Percentiles rank a stretch among this genome's conserved stretches.
Evolutionary conservation across 441 rosid species (phyloP).

Genomic region (Hypseocharis bilobata): DNA sequence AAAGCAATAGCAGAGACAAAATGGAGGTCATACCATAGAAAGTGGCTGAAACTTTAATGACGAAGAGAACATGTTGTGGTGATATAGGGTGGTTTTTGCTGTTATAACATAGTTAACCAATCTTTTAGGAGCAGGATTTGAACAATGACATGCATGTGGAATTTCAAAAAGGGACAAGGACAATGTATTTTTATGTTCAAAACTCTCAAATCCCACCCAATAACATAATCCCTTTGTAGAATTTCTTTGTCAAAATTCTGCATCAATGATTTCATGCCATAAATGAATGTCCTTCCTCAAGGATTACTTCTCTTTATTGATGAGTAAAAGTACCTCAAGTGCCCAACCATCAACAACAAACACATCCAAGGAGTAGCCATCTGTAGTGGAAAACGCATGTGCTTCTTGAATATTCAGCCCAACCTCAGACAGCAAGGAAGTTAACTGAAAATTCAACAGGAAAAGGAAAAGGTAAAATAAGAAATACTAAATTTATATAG

Average conservation of each 20-base stretch:
- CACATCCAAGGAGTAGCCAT: slow-evolving; percentile 66
- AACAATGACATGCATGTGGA: too few relatives aligned
- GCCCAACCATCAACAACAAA: slow-evolving; percentile 55
- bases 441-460: slow-evolving; percentile 72
- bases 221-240: too few relatives aligned
- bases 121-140: too few relatives aligned
- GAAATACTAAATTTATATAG: slow-evolving; percentile 4
- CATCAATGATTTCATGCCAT: neutral
- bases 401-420: slow-evolving; percentile 70
- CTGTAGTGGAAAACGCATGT: slow-evolving; percentile 66
- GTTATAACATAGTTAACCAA: too few relatives aligned
- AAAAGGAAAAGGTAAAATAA: slow-evolving; percentile 14
- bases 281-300: slow-evolving; percentile 1
- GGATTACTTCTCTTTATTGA: neutral
- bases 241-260: too few relatives aligned
- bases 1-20: neutral
- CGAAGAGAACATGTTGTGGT: too few relatives aligned
- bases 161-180: too few relatives aligned
- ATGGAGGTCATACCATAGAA: too few relatives aligned
- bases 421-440: slow-evolving; percentile 52
- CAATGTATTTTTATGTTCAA: too few relatives aligned
- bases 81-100: too few relatives aligned
- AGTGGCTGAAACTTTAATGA: too few relatives aligned
- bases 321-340: slow-evolving; percentile 32
- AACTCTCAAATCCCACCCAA: too few relatives aligned